Conservation (phyloP, 495 filamentous ascomycete genomes). For the Hypoxylon trugodes region DNA sequence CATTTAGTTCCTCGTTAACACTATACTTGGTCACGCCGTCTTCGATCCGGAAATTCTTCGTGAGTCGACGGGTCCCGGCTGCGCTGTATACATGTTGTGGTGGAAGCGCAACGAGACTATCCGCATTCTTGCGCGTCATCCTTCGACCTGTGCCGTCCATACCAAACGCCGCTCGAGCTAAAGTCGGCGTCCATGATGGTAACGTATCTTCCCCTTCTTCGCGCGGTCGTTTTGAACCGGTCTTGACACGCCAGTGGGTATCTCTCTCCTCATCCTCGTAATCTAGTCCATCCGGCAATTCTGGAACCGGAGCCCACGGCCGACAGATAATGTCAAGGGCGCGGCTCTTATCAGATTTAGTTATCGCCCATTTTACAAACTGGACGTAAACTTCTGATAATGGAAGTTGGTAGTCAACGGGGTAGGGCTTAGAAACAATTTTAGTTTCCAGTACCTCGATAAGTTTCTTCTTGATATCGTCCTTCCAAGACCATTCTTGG, state of each 20-base stretch:
- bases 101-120: slow-evolving; percentile 49
- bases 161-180: slow-evolving; percentile 23
- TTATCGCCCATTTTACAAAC: slow-evolving; percentile 45
- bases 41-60: slow-evolving; percentile 39
- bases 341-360: slow-evolving; percentile 22
- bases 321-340: slow-evolving; percentile 47
- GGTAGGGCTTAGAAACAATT: slow-evolving; percentile 28
- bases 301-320: slow-evolving; percentile 38
- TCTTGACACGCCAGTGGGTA: neutral
- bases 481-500: slow-evolving; percentile 9
- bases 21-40: slow-evolving; percentile 20
- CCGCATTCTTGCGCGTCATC: slow-evolving; percentile 49
- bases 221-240: neutral
- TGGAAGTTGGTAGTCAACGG: slow-evolving; percentile 45
- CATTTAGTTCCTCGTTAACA: neutral
- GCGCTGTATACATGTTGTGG: slow-evolving; percentile 45
- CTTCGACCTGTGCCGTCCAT: slow-evolving; percentile 10
- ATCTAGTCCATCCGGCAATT: neutral
- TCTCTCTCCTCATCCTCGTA: slow-evolving; percentile 1
- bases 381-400: slow-evolving; percentile 46
- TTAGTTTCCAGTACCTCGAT: neutral
- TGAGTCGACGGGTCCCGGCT: slow-evolving; percentile 24
- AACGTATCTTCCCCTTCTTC: slow-evolving; percentile 13
- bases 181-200: slow-evolving; percentile 35
- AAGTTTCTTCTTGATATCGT: slow-evolving; percentile 12